These are phyloP conservation scores for Wolfiporia cocos DNA, from an alignment of 1,284 basidiomycete species.

Conservation along the genomic window DNA sequence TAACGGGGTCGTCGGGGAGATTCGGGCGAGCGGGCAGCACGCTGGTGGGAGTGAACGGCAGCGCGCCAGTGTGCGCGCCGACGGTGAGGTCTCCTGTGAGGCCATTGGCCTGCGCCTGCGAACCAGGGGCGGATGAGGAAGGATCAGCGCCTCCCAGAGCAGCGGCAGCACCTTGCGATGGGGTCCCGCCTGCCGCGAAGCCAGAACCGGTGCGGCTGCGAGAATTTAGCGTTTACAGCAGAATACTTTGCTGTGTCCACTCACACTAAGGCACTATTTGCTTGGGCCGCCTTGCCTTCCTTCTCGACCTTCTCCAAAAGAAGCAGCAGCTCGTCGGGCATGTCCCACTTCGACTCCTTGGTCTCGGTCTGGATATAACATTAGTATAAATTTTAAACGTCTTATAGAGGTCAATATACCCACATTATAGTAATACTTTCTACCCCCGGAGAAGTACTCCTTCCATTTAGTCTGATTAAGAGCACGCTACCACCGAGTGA, in stretches of 20 bases:
- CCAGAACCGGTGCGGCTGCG: constrained; percentile 11
- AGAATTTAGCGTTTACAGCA: not conserved
- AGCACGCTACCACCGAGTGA: constrained; percentile 51
- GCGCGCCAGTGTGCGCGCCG: constrained; percentile 42
- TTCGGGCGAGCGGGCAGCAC: constrained; percentile 70
- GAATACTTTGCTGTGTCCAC: constrained; percentile 1
- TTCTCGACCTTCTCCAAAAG: constrained; percentile 82
- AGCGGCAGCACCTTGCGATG: constrained; percentile 27
- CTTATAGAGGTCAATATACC: constrained; percentile 19
- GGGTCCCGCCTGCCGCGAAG: constrained; percentile 12
- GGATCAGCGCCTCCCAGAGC: constrained; percentile 27
- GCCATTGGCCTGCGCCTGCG: constrained; percentile 36
- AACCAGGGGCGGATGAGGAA: constrained; percentile 28
- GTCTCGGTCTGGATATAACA: constrained; percentile 52
- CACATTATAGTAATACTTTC: constrained; percentile 92
- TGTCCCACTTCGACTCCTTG: constrained; percentile 94
- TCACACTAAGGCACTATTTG: constrained; percentile 24
- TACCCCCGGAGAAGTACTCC: constrained; percentile 84
- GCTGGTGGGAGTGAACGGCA: constrained; percentile 52
- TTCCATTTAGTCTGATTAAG: constrained; percentile 87
- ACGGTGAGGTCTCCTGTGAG: constrained; percentile 36
- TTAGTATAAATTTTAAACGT: not conserved
- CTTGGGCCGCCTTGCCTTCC: constrained; percentile 39
- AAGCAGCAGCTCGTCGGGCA: constrained; percentile 82
- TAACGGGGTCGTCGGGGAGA: constrained; percentile 77